Evolutionary conservation across 228 moss, liverwort and hornwort species (phyloP).

Genomic region (Sphagnum magellanicum): DNA sequence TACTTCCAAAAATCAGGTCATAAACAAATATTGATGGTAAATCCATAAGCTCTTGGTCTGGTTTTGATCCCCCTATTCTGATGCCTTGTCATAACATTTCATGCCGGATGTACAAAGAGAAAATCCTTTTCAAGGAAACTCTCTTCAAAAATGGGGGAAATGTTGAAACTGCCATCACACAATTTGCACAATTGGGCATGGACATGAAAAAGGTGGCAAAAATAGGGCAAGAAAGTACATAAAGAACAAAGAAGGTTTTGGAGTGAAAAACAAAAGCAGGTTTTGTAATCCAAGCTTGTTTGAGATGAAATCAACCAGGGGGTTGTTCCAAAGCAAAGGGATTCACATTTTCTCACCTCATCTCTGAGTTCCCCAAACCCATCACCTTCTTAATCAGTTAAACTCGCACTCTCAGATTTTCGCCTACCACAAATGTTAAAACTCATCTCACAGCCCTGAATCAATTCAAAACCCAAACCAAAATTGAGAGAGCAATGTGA

Average conservation of each 20-base stretch:
- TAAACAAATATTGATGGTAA: not conserved
- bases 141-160: not conserved
- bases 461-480: not conserved
- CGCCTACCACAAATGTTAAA: not conserved
- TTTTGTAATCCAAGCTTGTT: too few species aligned
- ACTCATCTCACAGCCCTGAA: not conserved
- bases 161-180: not conserved
- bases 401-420: not conserved
- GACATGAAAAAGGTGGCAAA: too few species aligned
- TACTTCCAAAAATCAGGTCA: not conserved
- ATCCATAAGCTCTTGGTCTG: not conserved
- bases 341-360: not conserved
- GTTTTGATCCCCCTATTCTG: not conserved
- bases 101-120: not conserved
- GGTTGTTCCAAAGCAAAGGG: not conserved
- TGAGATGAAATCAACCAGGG: too few species aligned
- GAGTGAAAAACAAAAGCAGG: too few species aligned
- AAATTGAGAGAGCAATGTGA: not conserved
- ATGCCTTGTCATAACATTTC: not conserved
- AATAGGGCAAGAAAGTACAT: too few species aligned
- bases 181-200: too few species aligned
- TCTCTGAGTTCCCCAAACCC: not conserved
- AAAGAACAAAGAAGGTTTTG: too few species aligned
- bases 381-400: not conserved
- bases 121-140: not conserved